These are phyloP conservation scores for Tolypocladium endophyticum DNA, from an alignment of 2,329 filamentous ascomycete genomes.

Conservation along the genomic window DNA sequence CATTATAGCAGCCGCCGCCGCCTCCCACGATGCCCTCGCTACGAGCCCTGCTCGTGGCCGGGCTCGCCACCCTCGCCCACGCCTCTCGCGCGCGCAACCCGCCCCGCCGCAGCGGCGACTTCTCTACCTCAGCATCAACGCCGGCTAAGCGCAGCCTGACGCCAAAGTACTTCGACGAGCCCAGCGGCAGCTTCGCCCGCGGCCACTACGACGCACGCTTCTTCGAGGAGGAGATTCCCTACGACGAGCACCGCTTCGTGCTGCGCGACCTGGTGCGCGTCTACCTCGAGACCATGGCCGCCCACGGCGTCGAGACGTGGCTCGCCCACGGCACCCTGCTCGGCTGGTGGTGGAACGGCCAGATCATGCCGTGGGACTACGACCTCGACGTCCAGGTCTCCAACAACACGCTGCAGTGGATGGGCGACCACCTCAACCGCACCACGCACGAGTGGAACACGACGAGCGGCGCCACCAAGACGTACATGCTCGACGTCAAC, in stretches of 20 bases:
- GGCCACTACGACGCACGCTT: constrained; percentile 68
- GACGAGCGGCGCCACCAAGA: constrained; percentile 27
- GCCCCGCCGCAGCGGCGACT: too few relatives aligned
- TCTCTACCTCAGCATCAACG: too few relatives aligned
- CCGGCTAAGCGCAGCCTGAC: constrained; percentile 4
- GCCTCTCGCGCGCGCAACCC: neutral
- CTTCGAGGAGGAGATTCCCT: constrained; percentile 51
- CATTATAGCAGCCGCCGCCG: neutral
- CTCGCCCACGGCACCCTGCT: constrained; percentile 75
- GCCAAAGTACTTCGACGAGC: constrained; percentile 56
- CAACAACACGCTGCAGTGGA: constrained; percentile 51
- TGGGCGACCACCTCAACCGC: constrained; percentile 58
- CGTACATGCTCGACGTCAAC: constrained; percentile 69
- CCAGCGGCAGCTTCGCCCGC: constrained; percentile 46
- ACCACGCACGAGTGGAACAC: constrained; percentile 51
- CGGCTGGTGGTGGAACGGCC: constrained; percentile 81
- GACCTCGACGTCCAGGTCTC: constrained; percentile 76
- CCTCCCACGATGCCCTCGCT: neutral
- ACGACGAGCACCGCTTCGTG: constrained; percentile 55
- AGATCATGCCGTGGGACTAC: constrained; percentile 75
- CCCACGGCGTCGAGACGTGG: constrained; percentile 67
- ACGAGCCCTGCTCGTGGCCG: neutral
- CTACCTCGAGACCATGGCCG: constrained; percentile 58
- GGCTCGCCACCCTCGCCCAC: neutral
- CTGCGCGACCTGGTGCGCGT: constrained; percentile 62